Conservation (phyloP, 768 basidiomycete species). For the Suillus cothurnatus region DNA sequence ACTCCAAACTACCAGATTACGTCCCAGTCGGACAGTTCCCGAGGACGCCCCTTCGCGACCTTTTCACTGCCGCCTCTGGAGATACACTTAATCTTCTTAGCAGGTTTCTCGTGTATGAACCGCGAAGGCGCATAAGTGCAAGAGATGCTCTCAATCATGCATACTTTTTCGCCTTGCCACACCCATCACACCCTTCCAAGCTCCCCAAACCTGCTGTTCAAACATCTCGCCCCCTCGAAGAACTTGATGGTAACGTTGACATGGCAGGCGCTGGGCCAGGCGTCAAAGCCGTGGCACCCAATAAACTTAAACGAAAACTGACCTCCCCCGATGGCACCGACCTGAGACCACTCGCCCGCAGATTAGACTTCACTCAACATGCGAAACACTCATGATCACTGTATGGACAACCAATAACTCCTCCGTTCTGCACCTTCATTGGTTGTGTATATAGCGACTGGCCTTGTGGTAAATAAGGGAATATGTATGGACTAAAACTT, state of each 20-base stretch:
- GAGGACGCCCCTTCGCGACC: constrained; percentile 75
- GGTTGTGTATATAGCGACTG: background rate
- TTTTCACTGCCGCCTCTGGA: constrained; percentile 89
- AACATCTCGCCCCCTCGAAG: constrained; percentile 64
- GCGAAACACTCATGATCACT: constrained; percentile 8
- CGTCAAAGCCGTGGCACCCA: constrained; percentile 52
- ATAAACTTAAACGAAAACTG: constrained; percentile 71
- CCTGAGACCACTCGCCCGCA: constrained; percentile 63
- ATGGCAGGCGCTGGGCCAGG: constrained; percentile 49
- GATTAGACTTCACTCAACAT: constrained; percentile 67
- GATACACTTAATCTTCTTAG: constrained; percentile 83
- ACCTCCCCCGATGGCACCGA: constrained; percentile 54
- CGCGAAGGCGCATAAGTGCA: constrained; percentile 77
- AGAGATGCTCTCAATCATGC: constrained; percentile 81
- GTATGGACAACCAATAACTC: background rate
- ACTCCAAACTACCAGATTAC: constrained; percentile 90
- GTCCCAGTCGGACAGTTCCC: constrained; percentile 85
- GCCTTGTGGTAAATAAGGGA: background rate
- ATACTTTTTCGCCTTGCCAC: constrained; percentile 85
- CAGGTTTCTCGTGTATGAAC: constrained; percentile 84
- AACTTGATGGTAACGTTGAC: constrained; percentile 76
- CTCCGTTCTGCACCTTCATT: background rate
- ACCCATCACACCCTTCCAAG: constrained; percentile 86
- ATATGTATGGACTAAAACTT: background rate
- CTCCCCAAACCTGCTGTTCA: constrained; percentile 72